Conservation (phyloP, 768 basidiomycete genomes). For the Crepidotus variabilis region DNA sequence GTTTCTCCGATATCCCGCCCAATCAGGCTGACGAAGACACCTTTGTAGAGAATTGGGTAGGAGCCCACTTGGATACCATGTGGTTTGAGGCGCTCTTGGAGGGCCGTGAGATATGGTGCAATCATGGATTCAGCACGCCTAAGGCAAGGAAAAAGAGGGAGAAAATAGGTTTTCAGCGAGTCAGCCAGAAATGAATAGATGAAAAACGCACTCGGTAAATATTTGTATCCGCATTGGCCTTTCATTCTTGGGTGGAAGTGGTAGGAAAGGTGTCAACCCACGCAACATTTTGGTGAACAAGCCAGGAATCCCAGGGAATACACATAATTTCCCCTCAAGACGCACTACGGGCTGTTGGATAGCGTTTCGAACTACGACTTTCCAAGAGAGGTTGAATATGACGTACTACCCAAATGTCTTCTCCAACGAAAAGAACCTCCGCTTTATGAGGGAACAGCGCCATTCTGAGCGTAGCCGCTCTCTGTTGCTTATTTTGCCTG, state of each 20-base stretch:
- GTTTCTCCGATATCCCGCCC: constrained; percentile 37
- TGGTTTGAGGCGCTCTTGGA: constrained; percentile 68
- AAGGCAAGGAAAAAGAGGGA: neutral
- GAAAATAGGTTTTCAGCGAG: no score
- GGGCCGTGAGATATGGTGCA: constrained; percentile 77
- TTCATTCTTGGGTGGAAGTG: constrained; percentile 70
- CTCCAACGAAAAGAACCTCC: constrained; percentile 76
- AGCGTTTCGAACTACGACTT: neutral
- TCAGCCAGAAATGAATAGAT: no score
- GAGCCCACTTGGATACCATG: constrained; percentile 83
- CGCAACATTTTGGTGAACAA: constrained; percentile 82
- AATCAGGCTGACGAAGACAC: constrained; percentile 72
- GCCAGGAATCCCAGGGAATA: constrained; percentile 88
- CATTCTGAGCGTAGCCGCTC: constrained; percentile 79
- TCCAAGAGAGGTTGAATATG: neutral
- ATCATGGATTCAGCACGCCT: constrained; percentile 77
- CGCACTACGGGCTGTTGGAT: constrained; percentile 73
- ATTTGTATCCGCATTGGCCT: constrained; percentile 80
- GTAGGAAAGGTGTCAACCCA: constrained; percentile 67
- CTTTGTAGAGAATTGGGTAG: constrained; percentile 60
- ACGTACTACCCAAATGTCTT: constrained; percentile 84
- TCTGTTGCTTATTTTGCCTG: constrained; percentile 71
- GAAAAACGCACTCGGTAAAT: constrained; percentile 62
- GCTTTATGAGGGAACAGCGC: constrained; percentile 79
- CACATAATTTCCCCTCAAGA: constrained; percentile 79